A percentile compares a stretch with the other conserved stretches of the same genome.
phyloP scores from a whole-genome alignment of 495 filamentous ascomycete genomes.

The Niebla homalea region DNA sequence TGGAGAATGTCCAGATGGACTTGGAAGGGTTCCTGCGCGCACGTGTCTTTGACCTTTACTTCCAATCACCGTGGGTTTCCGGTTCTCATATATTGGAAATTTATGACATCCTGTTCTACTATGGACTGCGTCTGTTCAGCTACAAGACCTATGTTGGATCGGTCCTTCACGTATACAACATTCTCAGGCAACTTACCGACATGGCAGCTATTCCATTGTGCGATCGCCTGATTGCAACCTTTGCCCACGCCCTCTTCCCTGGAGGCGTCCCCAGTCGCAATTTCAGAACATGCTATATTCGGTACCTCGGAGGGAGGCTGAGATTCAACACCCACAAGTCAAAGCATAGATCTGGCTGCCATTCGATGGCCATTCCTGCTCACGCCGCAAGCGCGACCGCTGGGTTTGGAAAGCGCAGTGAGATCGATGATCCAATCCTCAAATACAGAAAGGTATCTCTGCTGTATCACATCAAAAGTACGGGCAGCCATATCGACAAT shows the following conservation, averaged over 20 bases:
- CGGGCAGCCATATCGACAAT: slow-evolving; percentile 8
- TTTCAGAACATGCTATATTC: slow-evolving; percentile 14
- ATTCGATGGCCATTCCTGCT: slow-evolving; percentile 12
- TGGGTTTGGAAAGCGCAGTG: slow-evolving; percentile 11
- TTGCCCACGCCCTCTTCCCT: slow-evolving; percentile 14
- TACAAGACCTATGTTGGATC: slow-evolving; percentile 17
- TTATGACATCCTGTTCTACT: slow-evolving; percentile 13
- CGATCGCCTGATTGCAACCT: slow-evolving; percentile 7
- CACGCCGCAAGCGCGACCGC: slow-evolving; percentile 16
- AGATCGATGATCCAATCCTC: slow-evolving; percentile 11
- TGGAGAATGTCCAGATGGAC: slow-evolving; percentile 13
- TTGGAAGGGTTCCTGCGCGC: slow-evolving; percentile 9
- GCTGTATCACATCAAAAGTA: slow-evolving; percentile 13
- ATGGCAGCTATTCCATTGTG: slow-evolving; percentile 14
- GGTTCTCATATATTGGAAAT: slow-evolving; percentile 17
- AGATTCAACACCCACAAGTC: slow-evolving; percentile 8
- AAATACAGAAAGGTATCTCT: slow-evolving; percentile 11
- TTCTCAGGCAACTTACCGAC: slow-evolving; percentile 5
- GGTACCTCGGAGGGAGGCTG: slow-evolving; percentile 17
- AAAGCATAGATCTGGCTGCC: slow-evolving; percentile 13
- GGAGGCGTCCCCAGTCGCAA: slow-evolving; percentile 15
- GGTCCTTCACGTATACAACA: slow-evolving; percentile 17
- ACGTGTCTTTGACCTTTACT: slow-evolving; percentile 16
- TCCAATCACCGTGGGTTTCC: slow-evolving; percentile 18
- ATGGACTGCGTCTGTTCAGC: slow-evolving; percentile 17